Percentiles rank a stretch among this genome's conserved stretches.
Conservation (phyloP, 345 rosid genomes). For the Triadica sebifera region DNA sequence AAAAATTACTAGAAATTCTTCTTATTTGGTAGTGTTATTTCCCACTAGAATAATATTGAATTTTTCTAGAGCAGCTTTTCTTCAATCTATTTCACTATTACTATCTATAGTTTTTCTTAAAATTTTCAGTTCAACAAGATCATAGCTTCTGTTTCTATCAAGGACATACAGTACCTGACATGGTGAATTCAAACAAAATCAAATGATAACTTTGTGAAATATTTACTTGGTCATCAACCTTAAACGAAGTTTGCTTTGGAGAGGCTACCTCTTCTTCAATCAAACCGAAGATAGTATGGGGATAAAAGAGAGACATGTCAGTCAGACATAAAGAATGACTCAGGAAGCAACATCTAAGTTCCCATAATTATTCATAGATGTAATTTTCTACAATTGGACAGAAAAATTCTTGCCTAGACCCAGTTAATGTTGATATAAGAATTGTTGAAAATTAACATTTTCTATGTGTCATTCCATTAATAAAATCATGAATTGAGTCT, state of each 20-base stretch:
- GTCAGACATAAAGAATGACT: not conserved
- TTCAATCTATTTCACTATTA: no score
- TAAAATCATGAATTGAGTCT: no score
- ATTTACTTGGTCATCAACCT: constrained; percentile 49
- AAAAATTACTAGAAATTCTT: no score
- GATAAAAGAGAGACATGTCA: not conserved
- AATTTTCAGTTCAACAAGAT: not conserved
- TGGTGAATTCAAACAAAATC: not conserved
- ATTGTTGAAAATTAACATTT: no score
- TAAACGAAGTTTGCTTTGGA: constrained; percentile 20
- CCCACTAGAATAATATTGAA: no score
- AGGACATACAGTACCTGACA: not conserved
- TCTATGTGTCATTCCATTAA: no score
- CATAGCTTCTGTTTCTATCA: not conserved
- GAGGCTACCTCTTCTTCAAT: constrained; percentile 36
- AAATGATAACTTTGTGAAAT: not conserved
- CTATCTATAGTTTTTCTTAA: not conserved
- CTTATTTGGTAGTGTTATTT: no score
- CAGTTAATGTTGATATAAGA: no score
- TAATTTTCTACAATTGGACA: no score
- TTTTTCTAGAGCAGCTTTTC: no score
- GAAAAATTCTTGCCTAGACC: no score
- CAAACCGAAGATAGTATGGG: not conserved
- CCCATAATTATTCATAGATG: not conserved
- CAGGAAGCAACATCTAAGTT: not conserved